Percentiles rank a stretch among this genome's conserved stretches.
phyloP scores from a whole-genome alignment of 2,329 filamentous ascomycete genomes.

The Sphaceloma murrayae region DNA sequence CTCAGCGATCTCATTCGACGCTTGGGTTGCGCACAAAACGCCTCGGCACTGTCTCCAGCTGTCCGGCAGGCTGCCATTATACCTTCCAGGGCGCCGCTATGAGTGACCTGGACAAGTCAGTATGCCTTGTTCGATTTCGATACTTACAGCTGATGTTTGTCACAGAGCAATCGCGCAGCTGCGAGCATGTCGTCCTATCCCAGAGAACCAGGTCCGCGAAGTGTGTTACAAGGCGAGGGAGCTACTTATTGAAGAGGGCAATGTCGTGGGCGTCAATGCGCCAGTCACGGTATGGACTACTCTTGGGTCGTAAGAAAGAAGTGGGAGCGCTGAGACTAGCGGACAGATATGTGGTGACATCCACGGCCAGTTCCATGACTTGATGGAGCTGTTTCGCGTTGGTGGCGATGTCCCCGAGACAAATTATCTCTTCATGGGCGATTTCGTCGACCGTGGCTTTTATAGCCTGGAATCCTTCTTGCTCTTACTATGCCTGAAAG shows the following conservation, averaged over 20 bases:
- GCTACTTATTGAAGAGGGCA: constrained; percentile 92
- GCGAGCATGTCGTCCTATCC: constrained; percentile 90
- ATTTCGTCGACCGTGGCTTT: constrained; percentile 96
- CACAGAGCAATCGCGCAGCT: constrained; percentile 84
- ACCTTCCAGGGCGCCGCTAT: constrained; percentile 39
- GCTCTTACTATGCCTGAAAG: constrained; percentile 89
- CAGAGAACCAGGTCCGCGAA: constrained; percentile 89
- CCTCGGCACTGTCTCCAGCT: too few relatives aligned
- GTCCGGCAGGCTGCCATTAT: too few relatives aligned
- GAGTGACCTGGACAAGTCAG: constrained; percentile 88
- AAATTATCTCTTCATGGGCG: constrained; percentile 95
- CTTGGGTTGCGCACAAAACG: background rate
- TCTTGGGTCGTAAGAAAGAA: background rate
- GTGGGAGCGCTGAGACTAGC: background rate
- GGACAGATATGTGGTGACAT: constrained; percentile 89
- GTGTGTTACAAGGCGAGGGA: constrained; percentile 95
- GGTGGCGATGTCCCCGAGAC: constrained; percentile 91
- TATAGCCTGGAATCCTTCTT: constrained; percentile 97
- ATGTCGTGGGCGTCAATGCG: constrained; percentile 89
- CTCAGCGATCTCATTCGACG: too few relatives aligned
- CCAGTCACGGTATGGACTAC: constrained; percentile 76
- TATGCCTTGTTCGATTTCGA: constrained; percentile 7
- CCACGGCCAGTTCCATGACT: constrained; percentile 89
- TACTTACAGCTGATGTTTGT: constrained; percentile 21
- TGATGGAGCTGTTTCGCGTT: constrained; percentile 94